A percentile compares a stretch with the other conserved stretches of the same genome.
phyloP scores from a whole-genome alignment of 1,139 yeast species.

The Pichia kudriavzevii region DNA sequence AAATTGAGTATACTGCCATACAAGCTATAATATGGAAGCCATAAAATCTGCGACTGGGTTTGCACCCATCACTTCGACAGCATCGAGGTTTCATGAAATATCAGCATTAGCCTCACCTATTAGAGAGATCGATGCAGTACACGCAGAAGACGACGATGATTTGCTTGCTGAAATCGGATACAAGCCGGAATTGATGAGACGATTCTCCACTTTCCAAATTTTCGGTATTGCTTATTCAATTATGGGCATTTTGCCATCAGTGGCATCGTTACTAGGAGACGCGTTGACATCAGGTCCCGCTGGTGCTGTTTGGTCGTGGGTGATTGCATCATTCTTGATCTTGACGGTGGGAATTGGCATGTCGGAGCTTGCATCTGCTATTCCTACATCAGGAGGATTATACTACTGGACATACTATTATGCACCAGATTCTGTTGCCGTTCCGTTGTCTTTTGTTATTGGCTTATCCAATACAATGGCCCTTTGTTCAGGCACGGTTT shows the following conservation, averaged over 20 bases:
- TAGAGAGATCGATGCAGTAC: slow-evolving; percentile 23
- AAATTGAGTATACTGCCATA: no score
- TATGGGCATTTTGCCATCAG: slow-evolving; percentile 44
- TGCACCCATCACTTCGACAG: slow-evolving; percentile 14
- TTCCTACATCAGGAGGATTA: slow-evolving; percentile 67
- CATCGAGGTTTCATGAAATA: slow-evolving; percentile 13
- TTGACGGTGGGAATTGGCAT: slow-evolving; percentile 44
- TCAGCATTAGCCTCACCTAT: slow-evolving; percentile 16
- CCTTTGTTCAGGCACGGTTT: slow-evolving; percentile 47
- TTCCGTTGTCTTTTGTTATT: slow-evolving; percentile 45
- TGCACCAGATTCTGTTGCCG: slow-evolving; percentile 39
- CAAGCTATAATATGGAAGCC: no score
- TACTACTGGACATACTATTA: slow-evolving; percentile 50
- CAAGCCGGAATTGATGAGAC: slow-evolving; percentile 42
- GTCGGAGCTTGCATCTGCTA: slow-evolving; percentile 56
- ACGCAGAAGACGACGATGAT: slow-evolving; percentile 31
- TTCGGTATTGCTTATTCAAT: slow-evolving; percentile 47
- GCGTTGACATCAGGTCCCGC: slow-evolving; percentile 45
- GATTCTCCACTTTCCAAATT: slow-evolving; percentile 40
- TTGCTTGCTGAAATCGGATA: slow-evolving; percentile 41
- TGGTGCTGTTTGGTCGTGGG: slow-evolving; percentile 63
- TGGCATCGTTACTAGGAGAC: slow-evolving; percentile 33
- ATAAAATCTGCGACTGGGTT: no score
- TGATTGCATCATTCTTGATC: slow-evolving; percentile 43
- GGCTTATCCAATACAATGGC: slow-evolving; percentile 55